A percentile compares a stretch with the other conserved stretches of the same genome.
Conservation (phyloP, 306 rosid species). For the Erythrophleum fordii region DNA sequence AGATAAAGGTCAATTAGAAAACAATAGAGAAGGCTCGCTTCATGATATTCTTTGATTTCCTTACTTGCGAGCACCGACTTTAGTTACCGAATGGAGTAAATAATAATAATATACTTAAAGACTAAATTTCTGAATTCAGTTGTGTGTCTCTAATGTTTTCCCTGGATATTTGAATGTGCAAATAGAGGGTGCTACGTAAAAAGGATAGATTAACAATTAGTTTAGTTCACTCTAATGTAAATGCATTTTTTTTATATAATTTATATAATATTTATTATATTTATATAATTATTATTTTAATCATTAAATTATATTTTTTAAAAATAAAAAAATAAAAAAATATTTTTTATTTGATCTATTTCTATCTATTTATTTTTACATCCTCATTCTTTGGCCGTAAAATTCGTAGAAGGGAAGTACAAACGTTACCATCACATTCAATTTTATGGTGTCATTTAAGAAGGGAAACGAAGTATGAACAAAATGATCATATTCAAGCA, state of each 20-base stretch:
- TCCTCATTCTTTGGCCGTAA: too few species aligned
- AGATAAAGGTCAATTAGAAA: slow-evolving; percentile 11
- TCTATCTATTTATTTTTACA: too few species aligned
- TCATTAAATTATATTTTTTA: too few species aligned
- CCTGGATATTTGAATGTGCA: neutral
- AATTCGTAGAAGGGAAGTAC: too few species aligned
- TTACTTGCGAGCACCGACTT: neutral
- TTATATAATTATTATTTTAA: too few species aligned
- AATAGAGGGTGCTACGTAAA: neutral
- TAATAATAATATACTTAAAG: too few species aligned
- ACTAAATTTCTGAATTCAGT: neutral
- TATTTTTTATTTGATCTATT: too few species aligned
- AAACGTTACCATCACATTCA: neutral
- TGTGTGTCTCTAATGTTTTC: neutral
- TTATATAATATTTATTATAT: too few species aligned
- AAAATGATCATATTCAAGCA: neutral
- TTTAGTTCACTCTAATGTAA: too few species aligned
- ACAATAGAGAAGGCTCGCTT: neutral
- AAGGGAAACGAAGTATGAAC: neutral
- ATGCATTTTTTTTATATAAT: too few species aligned
- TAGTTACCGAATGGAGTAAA: neutral
- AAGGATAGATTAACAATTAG: too few species aligned
- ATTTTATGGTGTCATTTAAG: neutral
- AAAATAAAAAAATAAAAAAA: too few species aligned
- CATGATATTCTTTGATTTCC: neutral